A percentile compares a stretch with the other conserved stretches of the same genome.
Conservation (phyloP, 192 early-diverging fungal species). For the Spizellomyces punctatus region DNA sequence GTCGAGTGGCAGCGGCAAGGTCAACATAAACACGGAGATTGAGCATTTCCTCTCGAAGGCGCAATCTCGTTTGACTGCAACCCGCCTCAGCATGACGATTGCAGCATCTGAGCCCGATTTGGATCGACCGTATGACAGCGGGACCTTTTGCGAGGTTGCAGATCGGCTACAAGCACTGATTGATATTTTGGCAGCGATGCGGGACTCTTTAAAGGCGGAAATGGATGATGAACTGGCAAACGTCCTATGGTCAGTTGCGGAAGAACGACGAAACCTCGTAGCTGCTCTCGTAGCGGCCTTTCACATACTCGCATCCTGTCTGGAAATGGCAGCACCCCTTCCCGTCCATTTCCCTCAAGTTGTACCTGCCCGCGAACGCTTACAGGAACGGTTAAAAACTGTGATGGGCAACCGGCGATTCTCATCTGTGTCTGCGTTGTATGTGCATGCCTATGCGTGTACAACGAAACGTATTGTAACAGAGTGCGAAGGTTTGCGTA, state of each 20-base stretch:
- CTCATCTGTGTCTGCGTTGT: not conserved
- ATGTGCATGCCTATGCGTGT: conserved; percentile 1
- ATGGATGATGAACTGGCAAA: not conserved
- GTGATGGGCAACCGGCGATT: not conserved
- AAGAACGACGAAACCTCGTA: not conserved
- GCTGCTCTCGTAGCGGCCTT: not conserved
- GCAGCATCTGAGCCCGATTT: not conserved
- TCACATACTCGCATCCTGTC: not conserved
- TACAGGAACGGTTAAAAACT: not conserved
- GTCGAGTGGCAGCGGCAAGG: not conserved
- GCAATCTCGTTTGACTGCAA: not conserved
- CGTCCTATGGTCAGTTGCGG: not conserved
- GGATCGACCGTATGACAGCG: not conserved
- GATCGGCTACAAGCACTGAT: not conserved
- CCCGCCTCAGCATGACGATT: not conserved
- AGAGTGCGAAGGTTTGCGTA: not conserved
- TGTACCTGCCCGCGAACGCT: not conserved
- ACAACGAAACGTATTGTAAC: not conserved
- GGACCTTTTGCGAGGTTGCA: not conserved
- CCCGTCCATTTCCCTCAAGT: not conserved
- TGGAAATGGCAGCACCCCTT: not conserved
- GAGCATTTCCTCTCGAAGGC: not conserved
- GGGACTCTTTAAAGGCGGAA: not conserved
- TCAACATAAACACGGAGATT: not conserved
- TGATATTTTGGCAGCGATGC: not conserved